These are phyloP conservation scores for Gynostemma pentaphyllum DNA, from an alignment of 306 rosid genomes.

Conservation along the genomic window DNA sequence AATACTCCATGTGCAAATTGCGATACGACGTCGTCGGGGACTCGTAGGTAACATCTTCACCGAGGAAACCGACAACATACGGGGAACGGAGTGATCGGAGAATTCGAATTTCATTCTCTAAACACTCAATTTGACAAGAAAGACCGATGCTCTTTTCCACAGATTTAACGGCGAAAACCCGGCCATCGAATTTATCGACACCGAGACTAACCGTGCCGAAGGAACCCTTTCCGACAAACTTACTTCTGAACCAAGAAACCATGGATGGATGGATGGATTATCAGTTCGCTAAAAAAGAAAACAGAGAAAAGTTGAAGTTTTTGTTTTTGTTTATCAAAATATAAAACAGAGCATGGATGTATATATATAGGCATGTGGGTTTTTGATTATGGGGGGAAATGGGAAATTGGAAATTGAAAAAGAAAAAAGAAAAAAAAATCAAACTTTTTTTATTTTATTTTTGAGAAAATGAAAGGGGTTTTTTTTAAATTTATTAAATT, in stretches of 20 bases:
- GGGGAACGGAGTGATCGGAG: slow-evolving; percentile 44
- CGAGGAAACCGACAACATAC: slow-evolving; percentile 38
- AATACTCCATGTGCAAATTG: slow-evolving; percentile 62
- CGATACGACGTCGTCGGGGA: slow-evolving; percentile 28
- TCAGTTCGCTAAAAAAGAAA: neutral
- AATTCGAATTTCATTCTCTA: slow-evolving; percentile 68
- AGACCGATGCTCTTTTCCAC: slow-evolving; percentile 28
- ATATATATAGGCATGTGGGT: slow-evolving; percentile 3
- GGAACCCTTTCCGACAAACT: slow-evolving; percentile 59
- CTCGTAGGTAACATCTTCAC: slow-evolving; percentile 56
- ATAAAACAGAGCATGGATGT: neutral
- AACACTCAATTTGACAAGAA: slow-evolving; percentile 28
- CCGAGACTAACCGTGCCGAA: slow-evolving; percentile 60
- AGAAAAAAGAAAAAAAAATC: too few species aligned
- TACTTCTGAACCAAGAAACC: slow-evolving; percentile 65
- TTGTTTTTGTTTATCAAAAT: too few species aligned
- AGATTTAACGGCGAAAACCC: slow-evolving; percentile 69
- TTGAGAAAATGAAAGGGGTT: too few species aligned
- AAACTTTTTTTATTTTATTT: neutral
- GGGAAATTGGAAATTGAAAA: neutral
- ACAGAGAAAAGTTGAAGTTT: too few species aligned
- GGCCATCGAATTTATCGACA: slow-evolving; percentile 26
- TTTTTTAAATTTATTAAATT: too few species aligned
- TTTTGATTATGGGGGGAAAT: neutral
- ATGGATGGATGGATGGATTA: neutral